phyloP scores from a whole-genome alignment of 352 stramenopile genomes.

The Phytophthora citrophthora region DNA sequence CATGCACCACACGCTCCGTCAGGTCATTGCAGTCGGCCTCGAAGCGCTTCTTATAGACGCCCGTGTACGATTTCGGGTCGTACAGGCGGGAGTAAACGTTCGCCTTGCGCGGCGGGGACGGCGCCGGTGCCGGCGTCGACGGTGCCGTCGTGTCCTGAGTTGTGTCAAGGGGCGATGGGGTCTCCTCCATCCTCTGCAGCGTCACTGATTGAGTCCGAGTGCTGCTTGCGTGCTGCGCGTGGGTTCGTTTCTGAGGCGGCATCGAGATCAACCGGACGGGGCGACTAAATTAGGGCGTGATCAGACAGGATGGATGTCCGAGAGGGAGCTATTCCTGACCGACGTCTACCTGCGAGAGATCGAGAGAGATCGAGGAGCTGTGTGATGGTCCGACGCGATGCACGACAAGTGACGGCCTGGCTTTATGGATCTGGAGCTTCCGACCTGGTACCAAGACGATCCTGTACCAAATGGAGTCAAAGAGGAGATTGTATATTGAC shows the following conservation, averaged over 20 bases:
- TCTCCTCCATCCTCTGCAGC: constrained; percentile 23
- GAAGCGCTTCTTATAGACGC: constrained; percentile 70
- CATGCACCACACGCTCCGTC: constrained; percentile 57
- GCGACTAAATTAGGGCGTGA: constrained; percentile 14
- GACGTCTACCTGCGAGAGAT: no score
- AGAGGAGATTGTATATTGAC: no score
- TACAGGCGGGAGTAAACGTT: constrained; percentile 66
- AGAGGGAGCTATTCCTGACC: constrained; percentile 23
- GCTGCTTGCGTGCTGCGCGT: neutral
- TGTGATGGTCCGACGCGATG: constrained; percentile 17
- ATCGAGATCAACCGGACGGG: neutral
- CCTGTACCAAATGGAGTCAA: neutral
- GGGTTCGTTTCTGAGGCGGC: constrained; percentile 17
- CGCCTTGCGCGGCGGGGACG: constrained; percentile 24
- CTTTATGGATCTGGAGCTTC: constrained; percentile 32
- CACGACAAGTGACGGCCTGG: constrained; percentile 28
- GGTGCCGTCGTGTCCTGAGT: constrained; percentile 6
- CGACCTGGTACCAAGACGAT: constrained; percentile 10
- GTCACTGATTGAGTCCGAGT: constrained; percentile 8
- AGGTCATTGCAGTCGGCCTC: constrained; percentile 55
- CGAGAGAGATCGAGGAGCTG: constrained; percentile 22
- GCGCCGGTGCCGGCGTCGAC: constrained; percentile 7
- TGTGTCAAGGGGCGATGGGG: neutral
- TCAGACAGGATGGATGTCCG: constrained; percentile 2
- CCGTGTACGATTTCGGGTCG: constrained; percentile 72